Evolutionary conservation across 805 yeast species (phyloP), one percentile per base, ranked within the genome.

Genomic region (Teunomyces pallodes): DNA sequence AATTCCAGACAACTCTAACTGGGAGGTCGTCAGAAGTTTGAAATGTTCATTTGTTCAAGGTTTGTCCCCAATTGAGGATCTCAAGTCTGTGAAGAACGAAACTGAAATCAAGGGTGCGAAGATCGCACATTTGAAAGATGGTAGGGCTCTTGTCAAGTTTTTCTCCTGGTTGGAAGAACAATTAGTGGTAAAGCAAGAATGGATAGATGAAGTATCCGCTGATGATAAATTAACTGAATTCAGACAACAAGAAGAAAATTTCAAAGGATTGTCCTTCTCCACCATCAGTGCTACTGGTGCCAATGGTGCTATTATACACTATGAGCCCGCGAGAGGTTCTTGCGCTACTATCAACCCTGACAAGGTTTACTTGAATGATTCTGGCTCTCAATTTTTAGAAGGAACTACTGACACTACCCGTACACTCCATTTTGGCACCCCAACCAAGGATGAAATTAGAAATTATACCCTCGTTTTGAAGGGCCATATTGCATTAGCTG

Each of bases 221-320:
- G 82, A 81, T 59, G 76, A 79, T 10, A 74, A 77, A 60, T 54
- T 66, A 54, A 53, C 71, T 17, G 62, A 62, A 45, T 66, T 66
- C 56, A 65, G 76, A 54, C 48, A 69, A 45, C 55, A 65, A 51
- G 80, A 76, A 49, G 66, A 72, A 35, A 68, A 77, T 52, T 82
- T 78, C 58, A 75, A 70, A 16, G 94, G 91, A 0, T 75, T 82
- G 40, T 83, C 90, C 3, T 87, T 87, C 64, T 83, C 80, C 43
- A 86, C 94, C 0, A 86, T 87, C 42, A 81, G 89, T 45, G 80
- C 90, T 4, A 75, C 88, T 1, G 94, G 92, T 0, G 73, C 89
- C 9, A 87, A 86, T 61, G 87, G 89, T 7, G 87, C 94, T 1
- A 72, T 87, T 28, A 84, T 87, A 51, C 95, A 87, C 62, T 87